Evolutionary conservation across 495 filamentous ascomycete species (phyloP).

Genomic region (Aspergillus incahuasiensis): DNA sequence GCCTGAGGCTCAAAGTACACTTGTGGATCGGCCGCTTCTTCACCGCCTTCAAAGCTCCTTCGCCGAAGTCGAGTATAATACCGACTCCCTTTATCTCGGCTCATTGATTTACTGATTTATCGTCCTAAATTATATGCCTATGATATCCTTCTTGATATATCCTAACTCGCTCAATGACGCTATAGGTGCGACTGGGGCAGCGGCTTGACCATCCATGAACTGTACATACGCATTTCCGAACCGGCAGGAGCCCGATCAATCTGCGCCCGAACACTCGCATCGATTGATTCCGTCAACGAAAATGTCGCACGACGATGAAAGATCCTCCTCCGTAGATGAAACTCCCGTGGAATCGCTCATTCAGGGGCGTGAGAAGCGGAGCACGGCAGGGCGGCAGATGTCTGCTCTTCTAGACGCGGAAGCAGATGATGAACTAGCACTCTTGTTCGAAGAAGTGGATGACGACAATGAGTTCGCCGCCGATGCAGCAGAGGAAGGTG

Average conservation of each 20-base stretch:
- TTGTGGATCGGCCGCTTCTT: neutral
- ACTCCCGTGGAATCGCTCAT: constrained; percentile 67
- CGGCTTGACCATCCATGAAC: neutral
- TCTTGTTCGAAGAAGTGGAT: constrained; percentile 81
- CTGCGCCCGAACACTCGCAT: neutral
- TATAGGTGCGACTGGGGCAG: neutral
- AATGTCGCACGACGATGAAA: constrained; percentile 30
- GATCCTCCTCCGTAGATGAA: constrained; percentile 35
- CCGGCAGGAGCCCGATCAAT: neutral
- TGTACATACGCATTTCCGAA: neutral
- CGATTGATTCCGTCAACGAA: neutral
- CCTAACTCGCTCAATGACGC: neutral
- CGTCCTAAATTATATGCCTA: neutral
- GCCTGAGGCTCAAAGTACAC: constrained; percentile 1
- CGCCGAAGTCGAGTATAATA: neutral
- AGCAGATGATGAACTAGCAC: constrained; percentile 71
- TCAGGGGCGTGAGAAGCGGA: constrained; percentile 70
- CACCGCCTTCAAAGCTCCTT: constrained; percentile 2
- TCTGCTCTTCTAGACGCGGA: constrained; percentile 72
- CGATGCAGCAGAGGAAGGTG: constrained; percentile 59
- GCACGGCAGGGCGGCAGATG: constrained; percentile 83
- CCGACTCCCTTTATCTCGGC: neutral
- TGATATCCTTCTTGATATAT: neutral
- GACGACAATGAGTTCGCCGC: constrained; percentile 77
- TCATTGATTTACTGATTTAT: neutral